These are phyloP conservation scores for Coemansia asiatica DNA, from an alignment of 192 early-diverging fungal species.

Conservation along the genomic window DNA sequence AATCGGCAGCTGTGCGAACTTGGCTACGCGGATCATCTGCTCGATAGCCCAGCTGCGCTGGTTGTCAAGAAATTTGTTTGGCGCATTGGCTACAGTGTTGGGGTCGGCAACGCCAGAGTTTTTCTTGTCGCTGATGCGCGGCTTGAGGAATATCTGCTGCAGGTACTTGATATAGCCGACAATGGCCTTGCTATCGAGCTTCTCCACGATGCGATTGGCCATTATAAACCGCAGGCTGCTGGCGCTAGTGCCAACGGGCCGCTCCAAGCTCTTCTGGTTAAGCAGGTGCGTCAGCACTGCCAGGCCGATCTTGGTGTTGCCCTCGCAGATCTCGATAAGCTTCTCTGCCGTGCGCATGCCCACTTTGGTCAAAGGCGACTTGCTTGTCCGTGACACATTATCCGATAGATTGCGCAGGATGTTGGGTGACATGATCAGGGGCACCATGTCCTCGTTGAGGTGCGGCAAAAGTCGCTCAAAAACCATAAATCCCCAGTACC, in stretches of 20 bases:
- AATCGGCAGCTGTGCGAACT: slow-evolving; percentile 72
- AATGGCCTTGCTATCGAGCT: slow-evolving; percentile 68
- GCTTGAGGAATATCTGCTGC: slow-evolving; percentile 65
- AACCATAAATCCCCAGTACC: slow-evolving; percentile 86
- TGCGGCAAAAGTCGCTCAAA: slow-evolving; percentile 59
- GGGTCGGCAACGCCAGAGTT: slow-evolving; percentile 34
- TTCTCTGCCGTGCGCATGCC: slow-evolving; percentile 54
- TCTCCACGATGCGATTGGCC: slow-evolving; percentile 72
- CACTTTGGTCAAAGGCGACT: slow-evolving; percentile 73
- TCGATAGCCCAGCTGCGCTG: slow-evolving; percentile 79
- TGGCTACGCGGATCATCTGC: slow-evolving; percentile 76
- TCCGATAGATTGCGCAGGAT: slow-evolving; percentile 86
- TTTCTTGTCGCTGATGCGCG: slow-evolving; percentile 21
- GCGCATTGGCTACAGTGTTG: slow-evolving; percentile 29
- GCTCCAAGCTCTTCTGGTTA: slow-evolving; percentile 63
- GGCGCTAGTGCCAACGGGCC: slow-evolving; percentile 62
- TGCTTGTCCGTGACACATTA: slow-evolving; percentile 72
- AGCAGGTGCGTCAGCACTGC: slow-evolving; percentile 79
- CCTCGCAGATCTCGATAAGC: slow-evolving; percentile 58
- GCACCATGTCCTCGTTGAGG: slow-evolving; percentile 43
- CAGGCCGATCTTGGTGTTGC: slow-evolving; percentile 70
- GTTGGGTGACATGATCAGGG: slow-evolving; percentile 64
- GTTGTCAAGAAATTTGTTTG: slow-evolving; percentile 43
- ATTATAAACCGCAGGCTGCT: slow-evolving; percentile 71
- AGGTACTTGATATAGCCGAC: slow-evolving; percentile 73